Evolutionary conservation across 1,139 yeast species (phyloP), one percentile per base, ranked within the genome.

Genomic region (Lodderomyces orthopsilosis): DNA sequence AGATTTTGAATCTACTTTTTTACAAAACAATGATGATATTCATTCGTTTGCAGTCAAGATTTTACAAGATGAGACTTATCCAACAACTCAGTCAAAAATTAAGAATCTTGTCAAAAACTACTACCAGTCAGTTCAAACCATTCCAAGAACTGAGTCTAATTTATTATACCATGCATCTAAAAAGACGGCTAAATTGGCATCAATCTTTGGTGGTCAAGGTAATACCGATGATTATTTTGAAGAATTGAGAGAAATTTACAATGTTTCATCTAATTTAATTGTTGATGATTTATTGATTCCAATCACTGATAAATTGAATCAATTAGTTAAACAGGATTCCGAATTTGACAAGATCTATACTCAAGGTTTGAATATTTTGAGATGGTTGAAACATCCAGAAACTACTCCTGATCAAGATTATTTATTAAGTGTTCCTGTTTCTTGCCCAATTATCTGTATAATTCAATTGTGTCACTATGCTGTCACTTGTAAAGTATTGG

Each of bases 151-250:
- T 57, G 51, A 54, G 61, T 63, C 93, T 26, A 87, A 81, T 44
- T 68, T 80, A 51, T 70, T 77, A 58, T 61, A 61, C 46, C 71
- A 73, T 43, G 64, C 77, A 22, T 45, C 57, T 28, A 68, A 72
- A 30, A 46, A 54, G 37, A 58, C 68, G 36, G 90, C 94, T 43
- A 70, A 75, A 49, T 66, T 90, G 46, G 81, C 78, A 49, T 96
- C 97, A 50, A 83, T 93, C 52, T 93, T 93, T 58, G 98, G 99
- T 64, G 99, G 99, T 58, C 99, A 93, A 74, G 99, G 99, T 70
- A 91, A 89, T 70, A 84, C 95, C 41, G 98, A 94, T 61, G 98
- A 93, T 63, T 93, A 90, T 74, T 93, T 93, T 60, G 97, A 91
- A 62, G 99, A 94, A 73, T 81, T 93, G 61, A 83, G 96, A 65